Percentiles rank a stretch among this genome's conserved stretches.
Conservation (phyloP, 768 basidiomycete species). For the Russula dissimulans region DNA sequence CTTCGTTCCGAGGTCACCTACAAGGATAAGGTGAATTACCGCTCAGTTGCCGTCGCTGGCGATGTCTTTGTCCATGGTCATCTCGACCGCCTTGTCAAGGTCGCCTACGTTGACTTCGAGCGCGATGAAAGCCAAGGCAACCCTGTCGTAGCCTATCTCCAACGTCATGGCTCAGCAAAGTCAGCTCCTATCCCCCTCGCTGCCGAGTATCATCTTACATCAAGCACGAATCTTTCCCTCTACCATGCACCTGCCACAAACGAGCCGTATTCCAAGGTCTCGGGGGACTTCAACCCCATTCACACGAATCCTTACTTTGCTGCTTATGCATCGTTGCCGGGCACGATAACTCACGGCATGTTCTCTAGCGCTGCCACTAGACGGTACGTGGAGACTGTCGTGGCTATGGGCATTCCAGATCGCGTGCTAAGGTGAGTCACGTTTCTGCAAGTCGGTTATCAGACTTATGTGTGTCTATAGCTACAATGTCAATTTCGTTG, state of each 20-base stretch:
- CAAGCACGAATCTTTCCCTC: conserved; percentile 43
- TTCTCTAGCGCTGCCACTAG: conserved; percentile 95
- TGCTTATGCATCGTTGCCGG: conserved; percentile 83
- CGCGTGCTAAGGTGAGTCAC: conserved; percentile 74
- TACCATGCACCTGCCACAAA: conserved; percentile 87
- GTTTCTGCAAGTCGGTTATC: not conserved
- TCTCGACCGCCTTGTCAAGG: conserved; percentile 79
- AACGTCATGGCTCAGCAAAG: conserved; percentile 79
- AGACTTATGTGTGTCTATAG: conserved; percentile 30
- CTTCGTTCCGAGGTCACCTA: conserved; percentile 78
- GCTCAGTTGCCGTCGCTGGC: conserved; percentile 72
- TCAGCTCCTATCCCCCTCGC: conserved; percentile 70
- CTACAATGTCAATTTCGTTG: conserved; percentile 92
- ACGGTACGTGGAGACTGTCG: conserved; percentile 85
- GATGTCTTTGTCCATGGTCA: conserved; percentile 84
- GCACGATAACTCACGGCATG: conserved; percentile 96
- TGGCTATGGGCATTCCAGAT: conserved; percentile 86
- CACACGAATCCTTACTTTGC: conserved; percentile 99
- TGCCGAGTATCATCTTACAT: conserved; percentile 81
- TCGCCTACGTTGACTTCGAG: conserved; percentile 79
- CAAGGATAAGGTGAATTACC: conserved; percentile 83
- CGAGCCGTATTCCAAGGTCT: conserved; percentile 90
- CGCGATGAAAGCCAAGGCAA: conserved; percentile 87
- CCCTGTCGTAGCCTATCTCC: conserved; percentile 85
- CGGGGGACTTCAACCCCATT: conserved; percentile 98